Conservation (phyloP, 441 rosid species). For the Aquilaria agallochum region DNA sequence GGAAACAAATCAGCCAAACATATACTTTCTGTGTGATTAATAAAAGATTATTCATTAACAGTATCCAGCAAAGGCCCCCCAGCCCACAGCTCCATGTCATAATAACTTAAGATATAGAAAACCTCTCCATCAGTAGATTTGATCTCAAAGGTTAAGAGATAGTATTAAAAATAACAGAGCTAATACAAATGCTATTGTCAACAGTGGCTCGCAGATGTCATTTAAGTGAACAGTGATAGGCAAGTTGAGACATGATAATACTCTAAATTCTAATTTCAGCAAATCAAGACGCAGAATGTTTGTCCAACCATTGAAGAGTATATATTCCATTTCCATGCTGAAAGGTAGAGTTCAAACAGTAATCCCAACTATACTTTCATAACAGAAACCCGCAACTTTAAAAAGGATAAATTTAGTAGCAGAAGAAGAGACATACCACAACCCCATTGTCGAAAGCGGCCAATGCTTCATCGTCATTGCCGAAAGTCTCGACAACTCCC, state of each 20-base stretch:
- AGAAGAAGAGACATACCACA: constrained; percentile 39
- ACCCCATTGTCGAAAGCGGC: constrained; percentile 59
- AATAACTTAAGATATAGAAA: no score
- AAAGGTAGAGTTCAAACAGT: background rate
- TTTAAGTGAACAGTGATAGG: no score
- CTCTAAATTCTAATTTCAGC: no score
- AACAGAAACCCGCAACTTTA: background rate
- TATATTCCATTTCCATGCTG: background rate
- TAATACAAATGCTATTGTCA: no score
- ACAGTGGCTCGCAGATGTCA: no score
- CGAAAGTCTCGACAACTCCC: constrained; percentile 68
- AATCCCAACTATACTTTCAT: background rate
- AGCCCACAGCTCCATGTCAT: background rate
- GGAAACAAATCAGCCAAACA: constrained; percentile 1
- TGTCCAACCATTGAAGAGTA: constrained; percentile 1
- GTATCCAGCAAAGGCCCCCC: background rate
- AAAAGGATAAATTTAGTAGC: no score
- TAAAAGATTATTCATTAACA: background rate
- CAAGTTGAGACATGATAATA: no score
- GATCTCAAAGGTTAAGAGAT: no score
- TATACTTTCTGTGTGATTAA: background rate
- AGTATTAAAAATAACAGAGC: no score
- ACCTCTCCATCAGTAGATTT: no score
- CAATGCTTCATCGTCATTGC: constrained; percentile 75
- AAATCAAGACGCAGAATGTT: background rate